These are phyloP conservation scores for Colletotrichum sp. DNA, from an alignment of 2,329 filamentous ascomycete species.

Conservation along the genomic window DNA sequence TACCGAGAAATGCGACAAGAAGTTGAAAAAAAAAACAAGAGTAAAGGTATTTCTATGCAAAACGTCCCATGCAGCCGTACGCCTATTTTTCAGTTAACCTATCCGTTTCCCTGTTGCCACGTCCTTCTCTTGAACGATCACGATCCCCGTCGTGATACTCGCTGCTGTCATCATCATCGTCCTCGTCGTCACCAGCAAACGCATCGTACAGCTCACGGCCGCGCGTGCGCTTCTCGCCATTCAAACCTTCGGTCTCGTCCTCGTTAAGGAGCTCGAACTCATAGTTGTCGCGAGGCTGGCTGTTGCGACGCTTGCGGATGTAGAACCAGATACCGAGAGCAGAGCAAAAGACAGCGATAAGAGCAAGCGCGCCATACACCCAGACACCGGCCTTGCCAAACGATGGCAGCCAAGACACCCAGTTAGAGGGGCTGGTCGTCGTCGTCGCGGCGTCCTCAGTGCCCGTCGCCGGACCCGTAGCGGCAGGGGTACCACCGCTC, in stretches of 20 bases:
- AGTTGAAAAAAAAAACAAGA: background rate
- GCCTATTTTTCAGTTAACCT: conserved; percentile 24
- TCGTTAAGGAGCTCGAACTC: conserved; percentile 94
- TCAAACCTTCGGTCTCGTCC: conserved; percentile 69
- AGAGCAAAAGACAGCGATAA: conserved; percentile 84
- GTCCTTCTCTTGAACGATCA: conserved; percentile 24
- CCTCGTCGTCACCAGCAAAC: conserved; percentile 85
- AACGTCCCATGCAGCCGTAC: background rate
- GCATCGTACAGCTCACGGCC: conserved; percentile 97
- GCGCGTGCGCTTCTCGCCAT: conserved; percentile 59
- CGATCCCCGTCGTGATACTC: conserved; percentile 37
- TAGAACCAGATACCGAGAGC: conserved; percentile 84
- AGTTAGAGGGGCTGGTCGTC: conserved; percentile 68
- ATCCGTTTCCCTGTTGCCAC: conserved; percentile 16
- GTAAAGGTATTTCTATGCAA: conserved; percentile 17
- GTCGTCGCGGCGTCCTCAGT: conserved; percentile 37
- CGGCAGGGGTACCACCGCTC: conserved; percentile 32
- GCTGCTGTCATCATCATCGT: conserved; percentile 65
- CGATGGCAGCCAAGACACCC: conserved; percentile 87
- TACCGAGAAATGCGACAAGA: conserved; percentile 28
- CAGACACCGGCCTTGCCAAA: conserved; percentile 90
- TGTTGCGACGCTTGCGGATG: conserved; percentile 78
- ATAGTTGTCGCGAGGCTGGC: conserved; percentile 80
- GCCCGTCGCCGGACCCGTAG: conserved; percentile 33
- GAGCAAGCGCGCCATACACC: conserved; percentile 87